These are phyloP conservation scores for Macaranga tanarius DNA, from an alignment of 441 rosid species.

Conservation along the genomic window DNA sequence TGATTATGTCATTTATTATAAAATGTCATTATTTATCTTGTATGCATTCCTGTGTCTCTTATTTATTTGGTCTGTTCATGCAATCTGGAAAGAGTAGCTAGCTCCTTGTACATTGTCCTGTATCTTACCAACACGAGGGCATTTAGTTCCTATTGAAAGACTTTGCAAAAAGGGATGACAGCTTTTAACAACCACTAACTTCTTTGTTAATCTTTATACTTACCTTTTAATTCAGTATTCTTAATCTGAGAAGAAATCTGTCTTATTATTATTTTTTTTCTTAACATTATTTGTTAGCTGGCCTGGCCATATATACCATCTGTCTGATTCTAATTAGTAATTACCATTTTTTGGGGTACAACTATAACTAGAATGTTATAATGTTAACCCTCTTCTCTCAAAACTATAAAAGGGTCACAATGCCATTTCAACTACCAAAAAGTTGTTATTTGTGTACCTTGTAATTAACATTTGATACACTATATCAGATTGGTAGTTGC, in stretches of 20 bases:
- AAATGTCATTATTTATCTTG: too few relatives aligned
- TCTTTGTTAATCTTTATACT: background rate
- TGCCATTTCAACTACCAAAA: conserved; percentile 31
- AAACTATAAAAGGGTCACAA: background rate
- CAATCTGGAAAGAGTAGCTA: too few relatives aligned
- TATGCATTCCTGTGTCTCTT: too few relatives aligned
- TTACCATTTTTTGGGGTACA: conserved; percentile 7
- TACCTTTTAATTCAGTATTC: conserved; percentile 20
- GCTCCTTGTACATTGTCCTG: too few relatives aligned
- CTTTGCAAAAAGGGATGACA: background rate
- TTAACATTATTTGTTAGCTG: conserved; percentile 1
- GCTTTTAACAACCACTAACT: background rate
- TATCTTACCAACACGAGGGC: background rate
- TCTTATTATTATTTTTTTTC: conserved; percentile 16
- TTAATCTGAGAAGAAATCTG: conserved; percentile 20
- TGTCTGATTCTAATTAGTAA: conserved; percentile 5
- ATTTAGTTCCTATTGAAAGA: background rate
- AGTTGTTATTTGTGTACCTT: conserved; percentile 14
- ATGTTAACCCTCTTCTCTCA: background rate
- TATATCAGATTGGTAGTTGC: conserved; percentile 29
- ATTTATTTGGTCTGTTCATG: too few relatives aligned
- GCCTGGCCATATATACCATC: background rate
- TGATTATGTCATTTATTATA: too few relatives aligned
- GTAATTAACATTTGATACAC: background rate
- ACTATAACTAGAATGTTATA: conserved; percentile 5